Percentiles rank a stretch among this genome's conserved stretches.
Evolutionary conservation across 345 rosid species (phyloP).

Genomic region (Cardamine resedifolia): DNA sequence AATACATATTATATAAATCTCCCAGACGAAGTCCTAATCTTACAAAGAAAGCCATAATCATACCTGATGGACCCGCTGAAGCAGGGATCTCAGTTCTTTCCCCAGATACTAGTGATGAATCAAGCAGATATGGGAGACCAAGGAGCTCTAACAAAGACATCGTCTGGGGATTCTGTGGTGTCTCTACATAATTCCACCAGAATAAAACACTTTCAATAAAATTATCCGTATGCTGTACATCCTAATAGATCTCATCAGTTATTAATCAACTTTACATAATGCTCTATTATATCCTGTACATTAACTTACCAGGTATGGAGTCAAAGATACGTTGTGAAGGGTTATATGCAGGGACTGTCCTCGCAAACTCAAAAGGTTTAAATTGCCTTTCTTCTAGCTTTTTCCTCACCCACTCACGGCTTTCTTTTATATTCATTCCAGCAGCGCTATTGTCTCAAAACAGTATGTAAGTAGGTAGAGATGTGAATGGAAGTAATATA

Average conservation of each 20-base stretch:
- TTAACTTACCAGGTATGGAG: slow-evolving; percentile 30
- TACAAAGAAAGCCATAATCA: neutral
- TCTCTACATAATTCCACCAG: slow-evolving; percentile 42
- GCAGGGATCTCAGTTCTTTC: slow-evolving; percentile 36
- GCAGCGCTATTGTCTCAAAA: slow-evolving; percentile 43
- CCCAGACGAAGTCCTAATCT: neutral
- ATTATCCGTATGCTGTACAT: neutral
- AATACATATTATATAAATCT: neutral
- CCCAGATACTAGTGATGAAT: slow-evolving; percentile 46
- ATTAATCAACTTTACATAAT: slow-evolving; percentile 9
- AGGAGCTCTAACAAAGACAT: slow-evolving; percentile 68
- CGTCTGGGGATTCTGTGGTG: slow-evolving; percentile 72
- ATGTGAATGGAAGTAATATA: neutral
- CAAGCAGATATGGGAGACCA: slow-evolving; percentile 83
- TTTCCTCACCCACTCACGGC: slow-evolving; percentile 64
- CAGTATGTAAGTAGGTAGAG: neutral
- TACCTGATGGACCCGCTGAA: slow-evolving; percentile 48
- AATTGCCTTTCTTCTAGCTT: slow-evolving; percentile 61
- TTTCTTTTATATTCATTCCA: slow-evolving; percentile 55
- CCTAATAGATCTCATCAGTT: neutral
- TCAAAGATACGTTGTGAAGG: slow-evolving; percentile 45
- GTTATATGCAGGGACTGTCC: slow-evolving; percentile 59
- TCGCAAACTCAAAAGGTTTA: slow-evolving; percentile 72
- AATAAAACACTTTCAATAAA: too few relatives aligned
- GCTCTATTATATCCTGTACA: neutral